phyloP scores from a whole-genome alignment of 306 rosid genomes.

The Calophaca sinica region DNA sequence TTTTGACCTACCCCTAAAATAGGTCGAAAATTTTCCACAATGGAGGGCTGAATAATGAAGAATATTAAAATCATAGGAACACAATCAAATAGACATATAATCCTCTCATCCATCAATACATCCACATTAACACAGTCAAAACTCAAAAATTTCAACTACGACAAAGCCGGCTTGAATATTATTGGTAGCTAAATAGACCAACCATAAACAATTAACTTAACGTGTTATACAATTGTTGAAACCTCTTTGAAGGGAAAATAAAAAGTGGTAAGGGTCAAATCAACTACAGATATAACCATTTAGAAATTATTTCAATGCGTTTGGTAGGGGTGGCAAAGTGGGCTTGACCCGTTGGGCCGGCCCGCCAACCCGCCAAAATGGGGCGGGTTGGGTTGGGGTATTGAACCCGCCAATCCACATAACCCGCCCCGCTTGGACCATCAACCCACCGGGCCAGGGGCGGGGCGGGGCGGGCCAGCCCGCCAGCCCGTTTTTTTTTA shows the following conservation, averaged over 20 bases:
- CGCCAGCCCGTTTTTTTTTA: too few relatives aligned
- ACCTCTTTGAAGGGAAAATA: background rate
- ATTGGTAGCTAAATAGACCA: constrained; percentile 18
- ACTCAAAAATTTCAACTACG: background rate
- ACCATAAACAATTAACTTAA: background rate
- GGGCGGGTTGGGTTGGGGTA: too few relatives aligned
- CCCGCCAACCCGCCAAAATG: too few relatives aligned
- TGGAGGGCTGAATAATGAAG: background rate
- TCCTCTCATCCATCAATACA: background rate
- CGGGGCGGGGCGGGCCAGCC: too few relatives aligned
- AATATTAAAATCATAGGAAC: constrained; percentile 14
- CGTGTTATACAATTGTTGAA: background rate
- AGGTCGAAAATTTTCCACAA: background rate
- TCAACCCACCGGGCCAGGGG: too few relatives aligned
- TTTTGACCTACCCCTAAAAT: background rate
- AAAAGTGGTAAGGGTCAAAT: background rate
- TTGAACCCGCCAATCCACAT: too few relatives aligned
- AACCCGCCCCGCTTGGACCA: too few relatives aligned
- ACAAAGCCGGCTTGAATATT: background rate
- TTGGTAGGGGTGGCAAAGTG: too few relatives aligned
- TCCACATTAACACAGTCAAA: constrained; percentile 9
- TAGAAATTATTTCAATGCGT: constrained; percentile 7
- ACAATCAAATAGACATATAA: background rate
- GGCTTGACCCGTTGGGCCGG: too few relatives aligned
- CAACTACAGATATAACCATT: constrained; percentile 29